Evolutionary conservation across 495 filamentous ascomycete species (phyloP), one percentile per base, ranked within the genome.

Genomic region (Jackrogersella multiformis): DNA sequence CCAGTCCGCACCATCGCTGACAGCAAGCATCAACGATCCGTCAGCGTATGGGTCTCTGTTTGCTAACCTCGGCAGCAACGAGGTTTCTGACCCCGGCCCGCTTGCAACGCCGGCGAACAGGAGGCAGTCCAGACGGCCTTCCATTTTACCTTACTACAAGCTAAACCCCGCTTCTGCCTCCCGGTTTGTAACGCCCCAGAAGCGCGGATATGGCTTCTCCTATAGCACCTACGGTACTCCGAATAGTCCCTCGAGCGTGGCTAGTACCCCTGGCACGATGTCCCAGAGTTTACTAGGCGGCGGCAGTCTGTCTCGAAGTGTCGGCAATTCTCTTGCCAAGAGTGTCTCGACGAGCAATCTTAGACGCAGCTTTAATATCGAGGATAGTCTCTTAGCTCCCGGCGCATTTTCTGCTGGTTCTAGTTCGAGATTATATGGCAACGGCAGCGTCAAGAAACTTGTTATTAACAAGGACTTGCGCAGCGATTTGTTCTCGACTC

Each of bases 31-130:
- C 46, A 87, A 86, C 45, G 91, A 92, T 49, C 80, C 81, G 13
- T 87, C 89, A 39, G 92, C 95, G 0, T 98, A 96, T 71, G 94
- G 95, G 20, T 90, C 90, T 2, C 84, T 98, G 12, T 97, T 96
- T 76, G 82, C 85, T 2, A 88, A 86, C 38, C 76, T 97, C 18
- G 85, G 84, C 5, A 82, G 85, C 0, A 86, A 88, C 10, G 86
- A 83, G 61, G 76, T 85, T 6, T 80, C 87, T 34, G 89, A 89
- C 60, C 88, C 90, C 1, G 93, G 93, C 32, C 93, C 93, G 4
- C 81, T 97, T 56, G 93, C 93, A 13, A 97, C 93, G 1, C 93
- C 95, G 0, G 85, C 97, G n/a, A 88, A 86, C 60, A 88, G 84
- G 55, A 69, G 64, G 10, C 90, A 91, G 73, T 82, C 87, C 46